Conservation (phyloP, 371 early-diverging fungal genomes). For the Smittium mucronatum region DNA sequence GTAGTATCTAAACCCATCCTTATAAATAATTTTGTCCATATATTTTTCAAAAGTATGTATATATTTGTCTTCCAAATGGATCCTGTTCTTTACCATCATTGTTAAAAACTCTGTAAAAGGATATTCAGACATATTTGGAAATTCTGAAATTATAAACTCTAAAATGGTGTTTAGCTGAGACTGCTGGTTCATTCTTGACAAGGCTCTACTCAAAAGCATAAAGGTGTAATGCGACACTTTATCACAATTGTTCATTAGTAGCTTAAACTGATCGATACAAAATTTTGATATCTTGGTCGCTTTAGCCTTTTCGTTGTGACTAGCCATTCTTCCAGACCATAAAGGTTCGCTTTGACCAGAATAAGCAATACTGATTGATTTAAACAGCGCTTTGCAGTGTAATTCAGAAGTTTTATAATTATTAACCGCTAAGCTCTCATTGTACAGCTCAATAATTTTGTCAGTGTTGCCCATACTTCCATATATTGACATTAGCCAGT, state of each 20-base stretch:
- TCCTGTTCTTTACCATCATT: background rate
- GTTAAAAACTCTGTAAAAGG: background rate
- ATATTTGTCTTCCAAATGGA: background rate
- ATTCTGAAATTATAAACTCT: background rate
- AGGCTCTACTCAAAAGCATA: background rate
- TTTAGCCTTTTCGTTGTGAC: background rate
- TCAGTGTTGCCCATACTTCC: background rate
- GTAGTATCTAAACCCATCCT: background rate
- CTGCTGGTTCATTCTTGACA: background rate
- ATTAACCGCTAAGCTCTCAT: background rate
- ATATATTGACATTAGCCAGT: slow-evolving; percentile 9
- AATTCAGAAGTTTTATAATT: too few relatives aligned
- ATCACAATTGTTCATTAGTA: background rate
- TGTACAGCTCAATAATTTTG: background rate
- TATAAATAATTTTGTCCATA: background rate
- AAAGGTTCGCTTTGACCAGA: background rate
- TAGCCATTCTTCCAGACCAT: background rate
- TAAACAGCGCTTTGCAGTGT: slow-evolving; percentile 3
- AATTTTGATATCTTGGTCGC: background rate
- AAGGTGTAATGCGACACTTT: background rate
- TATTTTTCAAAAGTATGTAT: background rate
- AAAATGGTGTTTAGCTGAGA: background rate
- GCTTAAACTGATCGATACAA: slow-evolving; percentile 2
- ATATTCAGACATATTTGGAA: background rate
- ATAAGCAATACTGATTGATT: background rate